A percentile compares a stretch with the other conserved stretches of the same genome.
Evolutionary conservation across 176 grass and related monocot species (phyloP).

Genomic region (Tillandsia fasciculata): DNA sequence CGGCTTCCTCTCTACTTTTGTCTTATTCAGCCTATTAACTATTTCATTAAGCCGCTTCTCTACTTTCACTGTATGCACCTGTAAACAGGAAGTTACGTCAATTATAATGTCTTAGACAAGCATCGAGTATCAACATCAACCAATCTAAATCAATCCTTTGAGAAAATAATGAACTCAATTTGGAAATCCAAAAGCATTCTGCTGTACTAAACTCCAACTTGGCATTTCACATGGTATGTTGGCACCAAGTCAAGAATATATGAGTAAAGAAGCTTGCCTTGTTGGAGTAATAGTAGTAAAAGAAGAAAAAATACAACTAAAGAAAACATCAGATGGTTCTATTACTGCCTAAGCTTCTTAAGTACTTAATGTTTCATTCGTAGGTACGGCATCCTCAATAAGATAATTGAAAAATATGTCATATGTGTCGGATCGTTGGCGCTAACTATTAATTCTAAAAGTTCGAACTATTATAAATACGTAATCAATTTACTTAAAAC

Average conservation of each 20-base stretch:
- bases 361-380: too few relatives aligned
- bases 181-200: not conserved
- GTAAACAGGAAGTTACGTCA: not conserved
- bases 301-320: not conserved
- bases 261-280: not conserved
- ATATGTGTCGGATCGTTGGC: too few relatives aligned
- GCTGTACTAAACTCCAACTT: too few relatives aligned
- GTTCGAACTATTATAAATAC: too few relatives aligned
- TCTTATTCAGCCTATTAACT: slow-evolving; percentile 90
- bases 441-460: too few relatives aligned
- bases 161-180: not conserved
- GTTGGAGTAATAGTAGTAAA: not conserved
- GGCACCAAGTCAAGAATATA: not conserved
- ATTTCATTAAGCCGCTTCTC: slow-evolving; percentile 96
- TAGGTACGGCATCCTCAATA: too few relatives aligned
- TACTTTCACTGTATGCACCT: slow-evolving; percentile 62
- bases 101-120: not conserved
- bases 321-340: too few relatives aligned
- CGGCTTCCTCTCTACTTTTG: slow-evolving; percentile 68
- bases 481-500: too few relatives aligned
- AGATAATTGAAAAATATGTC: too few relatives aligned
- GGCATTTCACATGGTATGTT: not conserved
- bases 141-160: not conserved
- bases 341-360: too few relatives aligned
- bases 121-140: not conserved